These are phyloP conservation scores for Alternaria ethzedia DNA, from an alignment of 2,329 filamentous ascomycete species.

Conservation along the genomic window DNA sequence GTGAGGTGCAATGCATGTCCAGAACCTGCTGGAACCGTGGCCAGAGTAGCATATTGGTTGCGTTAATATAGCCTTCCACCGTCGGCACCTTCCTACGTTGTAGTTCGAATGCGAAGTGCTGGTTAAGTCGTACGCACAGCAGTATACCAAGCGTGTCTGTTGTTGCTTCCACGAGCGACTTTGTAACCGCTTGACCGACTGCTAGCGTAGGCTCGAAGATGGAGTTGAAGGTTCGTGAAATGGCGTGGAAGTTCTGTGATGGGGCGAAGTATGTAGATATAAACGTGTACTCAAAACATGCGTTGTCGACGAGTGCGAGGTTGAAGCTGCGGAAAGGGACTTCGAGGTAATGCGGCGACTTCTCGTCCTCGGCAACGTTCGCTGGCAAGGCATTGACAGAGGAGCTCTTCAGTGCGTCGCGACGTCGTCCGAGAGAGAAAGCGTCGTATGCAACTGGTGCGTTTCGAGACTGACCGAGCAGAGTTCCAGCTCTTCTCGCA, in stretches of 20 bases:
- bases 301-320: conserved; percentile 89
- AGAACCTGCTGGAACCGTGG: conserved; percentile 93
- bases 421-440: conserved; percentile 84
- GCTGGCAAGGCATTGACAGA: conserved; percentile 81
- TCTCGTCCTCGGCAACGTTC: conserved; percentile 90
- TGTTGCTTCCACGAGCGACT: conserved; percentile 74
- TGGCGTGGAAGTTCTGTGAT: conserved; percentile 73
- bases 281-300: conserved; percentile 93
- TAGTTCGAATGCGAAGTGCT: conserved; percentile 91
- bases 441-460: conserved; percentile 76
- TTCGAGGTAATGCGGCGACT: conserved; percentile 84
- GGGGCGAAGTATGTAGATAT: conserved; percentile 88
- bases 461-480: conserved; percentile 36
- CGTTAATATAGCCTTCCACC: conserved; percentile 91
- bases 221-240: conserved; percentile 82
- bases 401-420: conserved; percentile 78
- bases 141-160: conserved; percentile 86
- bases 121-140: conserved; percentile 90
- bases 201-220: conserved; percentile 90
- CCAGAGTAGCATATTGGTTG: conserved; percentile 94
- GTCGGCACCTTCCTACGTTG: conserved; percentile 90
- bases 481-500: conserved; percentile 63
- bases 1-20: conserved; percentile 88
- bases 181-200: conserved; percentile 80
- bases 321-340: conserved; percentile 94